These are phyloP conservation scores for Metschnikowia cubensis DNA, from an alignment of 805 yeast species.

Conservation along the genomic window DNA sequence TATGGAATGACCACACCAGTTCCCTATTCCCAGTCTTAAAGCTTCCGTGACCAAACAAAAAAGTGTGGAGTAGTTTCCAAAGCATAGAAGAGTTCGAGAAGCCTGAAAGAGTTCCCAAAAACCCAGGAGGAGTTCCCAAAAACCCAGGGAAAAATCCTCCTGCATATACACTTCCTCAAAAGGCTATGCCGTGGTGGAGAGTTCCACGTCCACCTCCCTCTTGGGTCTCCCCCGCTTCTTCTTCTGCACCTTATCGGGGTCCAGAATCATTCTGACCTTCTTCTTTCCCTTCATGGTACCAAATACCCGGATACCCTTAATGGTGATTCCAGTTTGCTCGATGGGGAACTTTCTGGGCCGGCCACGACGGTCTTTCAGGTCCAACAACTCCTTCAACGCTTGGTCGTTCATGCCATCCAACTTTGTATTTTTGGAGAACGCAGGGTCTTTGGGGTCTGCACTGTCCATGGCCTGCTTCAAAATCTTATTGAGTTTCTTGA, in stretches of 20 bases:
- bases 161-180: too few species aligned
- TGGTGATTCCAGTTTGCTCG: constrained; percentile 43
- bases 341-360: constrained; percentile 49
- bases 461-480: constrained; percentile 17
- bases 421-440: constrained; percentile 2
- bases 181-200: background rate
- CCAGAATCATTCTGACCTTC: constrained; percentile 4
- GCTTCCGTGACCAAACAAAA: too few species aligned
- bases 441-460: constrained; percentile 3
- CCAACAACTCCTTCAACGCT: constrained; percentile 26
- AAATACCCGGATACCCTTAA: constrained; percentile 39
- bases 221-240: constrained; percentile 15
- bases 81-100: too few species aligned
- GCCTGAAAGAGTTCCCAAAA: too few species aligned
- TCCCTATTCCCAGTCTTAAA: too few species aligned
- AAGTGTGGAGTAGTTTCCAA: too few species aligned
- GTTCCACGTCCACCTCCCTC: constrained; percentile 1
- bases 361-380: constrained; percentile 44
- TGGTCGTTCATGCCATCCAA: constrained; percentile 10
- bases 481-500: constrained; percentile 34
- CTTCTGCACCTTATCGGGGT: constrained; percentile 6
- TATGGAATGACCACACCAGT: too few species aligned
- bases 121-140: too few species aligned
- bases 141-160: too few species aligned
- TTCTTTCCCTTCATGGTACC: constrained; percentile 24